Conservation (phyloP, 2,329 filamentous ascomycete species). For the Alternaria triticina region DNA sequence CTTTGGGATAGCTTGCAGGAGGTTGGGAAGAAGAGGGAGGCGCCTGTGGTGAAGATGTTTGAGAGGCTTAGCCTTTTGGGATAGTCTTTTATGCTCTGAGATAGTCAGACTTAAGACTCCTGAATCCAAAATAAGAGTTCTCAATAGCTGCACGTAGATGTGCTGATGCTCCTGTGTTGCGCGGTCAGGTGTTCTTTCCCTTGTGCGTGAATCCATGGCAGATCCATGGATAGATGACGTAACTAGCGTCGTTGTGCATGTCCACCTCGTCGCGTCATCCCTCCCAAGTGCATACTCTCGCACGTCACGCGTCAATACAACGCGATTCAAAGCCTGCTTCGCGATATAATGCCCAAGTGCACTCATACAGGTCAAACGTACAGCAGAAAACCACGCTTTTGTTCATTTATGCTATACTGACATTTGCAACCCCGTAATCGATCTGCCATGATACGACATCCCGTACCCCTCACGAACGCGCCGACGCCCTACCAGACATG, state of each 20-base stretch:
- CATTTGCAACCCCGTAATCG: background rate
- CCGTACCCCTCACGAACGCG: background rate
- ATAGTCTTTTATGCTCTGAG: background rate
- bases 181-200: background rate
- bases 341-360: background rate
- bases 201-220: background rate
- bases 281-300: background rate
- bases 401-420: background rate
- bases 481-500: background rate
- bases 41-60: slow-evolving; percentile 61
- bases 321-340: background rate
- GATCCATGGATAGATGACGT: background rate
- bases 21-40: slow-evolving; percentile 49
- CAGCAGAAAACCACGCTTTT: background rate
- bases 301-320: background rate
- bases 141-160: no score
- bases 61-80: slow-evolving; percentile 50
- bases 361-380: background rate
- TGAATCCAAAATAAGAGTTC: no score
- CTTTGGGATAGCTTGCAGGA: slow-evolving; percentile 54
- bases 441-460: background rate
- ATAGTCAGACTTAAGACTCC: background rate
- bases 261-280: background rate
- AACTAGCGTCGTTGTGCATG: background rate
- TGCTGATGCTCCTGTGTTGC: background rate